phyloP scores from a whole-genome alignment of 2,329 filamentous ascomycete species.

The Tolypocladium ovalisporum region DNA sequence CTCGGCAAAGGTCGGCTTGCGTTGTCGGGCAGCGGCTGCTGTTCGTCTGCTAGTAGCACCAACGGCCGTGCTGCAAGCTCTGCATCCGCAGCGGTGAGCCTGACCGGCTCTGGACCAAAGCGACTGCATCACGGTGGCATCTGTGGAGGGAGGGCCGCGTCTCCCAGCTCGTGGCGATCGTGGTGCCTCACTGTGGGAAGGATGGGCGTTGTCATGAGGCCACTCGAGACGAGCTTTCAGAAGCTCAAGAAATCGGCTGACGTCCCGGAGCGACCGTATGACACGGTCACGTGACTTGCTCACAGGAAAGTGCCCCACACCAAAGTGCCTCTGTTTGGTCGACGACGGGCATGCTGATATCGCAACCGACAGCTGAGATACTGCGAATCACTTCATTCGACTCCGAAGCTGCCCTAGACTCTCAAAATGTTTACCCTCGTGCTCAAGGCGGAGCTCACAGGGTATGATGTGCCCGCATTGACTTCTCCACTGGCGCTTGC shows the following conservation, averaged over 20 bases:
- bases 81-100: conserved; percentile 53
- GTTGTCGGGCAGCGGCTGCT: conserved; percentile 36
- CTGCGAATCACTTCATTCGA: not conserved
- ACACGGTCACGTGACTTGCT: conserved; percentile 1
- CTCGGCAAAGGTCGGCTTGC: conserved; percentile 39
- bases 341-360: not conserved
- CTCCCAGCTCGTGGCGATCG: not conserved
- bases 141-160: not conserved
- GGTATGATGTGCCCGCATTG: conserved; percentile 33
- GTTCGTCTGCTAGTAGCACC: conserved; percentile 37
- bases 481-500: not conserved
- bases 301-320: not conserved
- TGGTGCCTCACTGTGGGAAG: conserved; percentile 1
- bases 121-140: conserved; percentile 48
- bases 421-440: conserved; percentile 52
- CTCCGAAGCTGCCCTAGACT: not conserved
- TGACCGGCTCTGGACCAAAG: conserved; percentile 57
- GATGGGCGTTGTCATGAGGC: not conserved
- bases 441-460: conserved; percentile 57
- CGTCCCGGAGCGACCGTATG: not conserved
- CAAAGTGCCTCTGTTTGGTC: not conserved
- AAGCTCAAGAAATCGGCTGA: not conserved
- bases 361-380: not conserved
- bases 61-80: conserved; percentile 43
- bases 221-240: not conserved